Evolutionary conservation across 176 grass and related monocot species (phyloP).

Genomic region (Ensete glaucum): DNA sequence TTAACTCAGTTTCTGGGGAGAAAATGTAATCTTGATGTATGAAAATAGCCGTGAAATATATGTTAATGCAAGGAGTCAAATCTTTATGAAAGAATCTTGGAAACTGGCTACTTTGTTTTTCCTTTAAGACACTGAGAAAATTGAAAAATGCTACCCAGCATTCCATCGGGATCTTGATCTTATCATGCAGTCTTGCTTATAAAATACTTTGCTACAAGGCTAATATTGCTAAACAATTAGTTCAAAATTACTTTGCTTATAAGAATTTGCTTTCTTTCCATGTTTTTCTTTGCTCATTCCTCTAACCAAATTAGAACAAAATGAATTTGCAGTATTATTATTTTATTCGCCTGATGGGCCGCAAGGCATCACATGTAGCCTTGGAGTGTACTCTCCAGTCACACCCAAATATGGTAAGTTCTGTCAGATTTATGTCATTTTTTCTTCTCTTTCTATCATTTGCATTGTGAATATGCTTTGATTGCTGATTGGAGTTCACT

Average conservation of each 20-base stretch:
- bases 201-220: background rate
- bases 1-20: background rate
- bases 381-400: slow-evolving; percentile 96
- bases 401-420: slow-evolving; percentile 87
- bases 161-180: background rate
- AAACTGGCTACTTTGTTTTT: too few species aligned
- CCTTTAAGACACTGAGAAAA: background rate
- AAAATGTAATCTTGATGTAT: background rate
- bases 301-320: background rate
- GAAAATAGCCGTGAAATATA: too few species aligned
- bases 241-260: background rate
- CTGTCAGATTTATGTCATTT: background rate
- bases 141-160: background rate
- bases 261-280: background rate
- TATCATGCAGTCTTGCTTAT: background rate
- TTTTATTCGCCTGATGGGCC: slow-evolving; percentile 96
- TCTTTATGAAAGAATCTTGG: too few species aligned
- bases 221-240: background rate
- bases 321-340: slow-evolving; percentile 75
- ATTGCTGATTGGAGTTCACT: background rate
- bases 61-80: too few species aligned
- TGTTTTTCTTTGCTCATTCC: background rate
- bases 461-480: background rate
- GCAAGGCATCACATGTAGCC: slow-evolving; percentile 97
- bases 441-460: background rate